These are phyloP conservation scores for Pichia eremophila DNA, from an alignment of 805 yeast genomes.

Conservation along the genomic window DNA sequence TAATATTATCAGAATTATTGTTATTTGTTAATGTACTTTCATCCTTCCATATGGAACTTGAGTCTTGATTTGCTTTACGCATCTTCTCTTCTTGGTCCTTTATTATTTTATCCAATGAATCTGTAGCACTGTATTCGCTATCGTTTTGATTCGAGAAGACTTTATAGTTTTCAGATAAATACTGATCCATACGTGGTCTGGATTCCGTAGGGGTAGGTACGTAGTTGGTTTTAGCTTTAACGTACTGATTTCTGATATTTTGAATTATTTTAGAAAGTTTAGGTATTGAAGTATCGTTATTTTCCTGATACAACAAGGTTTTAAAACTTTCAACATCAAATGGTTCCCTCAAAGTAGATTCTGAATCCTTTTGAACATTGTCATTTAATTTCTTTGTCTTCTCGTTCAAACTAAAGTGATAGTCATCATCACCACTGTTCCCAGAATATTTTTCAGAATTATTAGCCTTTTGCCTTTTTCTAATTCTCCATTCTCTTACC, in stretches of 20 bases:
- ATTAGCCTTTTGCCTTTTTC: neutral
- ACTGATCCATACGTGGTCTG: neutral
- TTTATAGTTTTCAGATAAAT: neutral
- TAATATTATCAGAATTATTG: neutral
- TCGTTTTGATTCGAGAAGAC: neutral
- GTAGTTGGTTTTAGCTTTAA: neutral
- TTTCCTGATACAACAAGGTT: neutral
- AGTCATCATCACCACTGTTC: neutral
- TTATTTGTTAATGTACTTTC: neutral
- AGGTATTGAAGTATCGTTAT: neutral
- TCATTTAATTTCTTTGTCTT: neutral
- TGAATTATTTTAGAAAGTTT: conserved; percentile 1
- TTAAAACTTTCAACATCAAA: conserved; percentile 5
- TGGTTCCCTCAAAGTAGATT: conserved; percentile 10
- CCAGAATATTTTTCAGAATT: neutral
- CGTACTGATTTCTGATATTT: conserved; percentile 5
- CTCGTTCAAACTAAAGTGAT: neutral
- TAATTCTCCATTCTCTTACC: conserved; percentile 6
- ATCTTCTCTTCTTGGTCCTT: neutral
- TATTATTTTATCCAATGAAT: neutral
- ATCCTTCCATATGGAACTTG: neutral
- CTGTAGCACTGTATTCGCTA: neutral
- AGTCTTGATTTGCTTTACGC: neutral
- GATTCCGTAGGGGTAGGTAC: conserved; percentile 8
- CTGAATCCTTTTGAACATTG: neutral